Evolutionary conservation across 2,329 filamentous ascomycete species (phyloP).

Genomic region (Chaetomium sp.): DNA sequence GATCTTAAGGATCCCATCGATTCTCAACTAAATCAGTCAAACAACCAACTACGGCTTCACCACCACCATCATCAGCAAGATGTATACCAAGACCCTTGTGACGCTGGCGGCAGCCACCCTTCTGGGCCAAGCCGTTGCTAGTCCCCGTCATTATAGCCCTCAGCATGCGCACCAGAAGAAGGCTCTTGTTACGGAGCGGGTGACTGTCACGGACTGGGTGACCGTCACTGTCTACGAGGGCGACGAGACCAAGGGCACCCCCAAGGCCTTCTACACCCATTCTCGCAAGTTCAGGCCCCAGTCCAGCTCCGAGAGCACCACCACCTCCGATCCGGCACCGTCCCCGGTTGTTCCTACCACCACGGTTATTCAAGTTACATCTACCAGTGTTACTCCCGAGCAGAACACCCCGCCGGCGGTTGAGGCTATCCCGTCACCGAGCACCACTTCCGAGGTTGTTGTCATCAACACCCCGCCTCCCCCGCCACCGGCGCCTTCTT

Average conservation of each 20-base stretch:
- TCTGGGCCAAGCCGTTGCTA: slow-evolving; percentile 48
- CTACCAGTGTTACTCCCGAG: slow-evolving; percentile 21
- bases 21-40: not conserved
- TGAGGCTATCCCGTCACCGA: slow-evolving; percentile 4
- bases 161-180: slow-evolving; percentile 41
- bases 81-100: slow-evolving; percentile 49
- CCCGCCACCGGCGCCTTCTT: slow-evolving; percentile 18
- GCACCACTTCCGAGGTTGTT: slow-evolving; percentile 10
- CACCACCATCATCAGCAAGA: slow-evolving; percentile 35
- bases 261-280: slow-evolving; percentile 31
- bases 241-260: slow-evolving; percentile 24
- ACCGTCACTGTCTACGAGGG: slow-evolving; percentile 48
- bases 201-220: slow-evolving; percentile 44
- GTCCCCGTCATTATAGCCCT: slow-evolving; percentile 48
- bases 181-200: slow-evolving; percentile 40
- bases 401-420: slow-evolving; percentile 22
- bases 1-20: not conserved
- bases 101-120: slow-evolving; percentile 49
- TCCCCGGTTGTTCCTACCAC: slow-evolving; percentile 30
- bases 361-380: slow-evolving; percentile 26
- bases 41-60: not conserved
- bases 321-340: slow-evolving; percentile 24
- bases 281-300: slow-evolving; percentile 20
- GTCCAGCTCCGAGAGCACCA: slow-evolving; percentile 22
- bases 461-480: slow-evolving; percentile 23